Evolutionary conservation across 495 filamentous ascomycete species (phyloP).

Genomic region (Talaromyces adpressus): DNA sequence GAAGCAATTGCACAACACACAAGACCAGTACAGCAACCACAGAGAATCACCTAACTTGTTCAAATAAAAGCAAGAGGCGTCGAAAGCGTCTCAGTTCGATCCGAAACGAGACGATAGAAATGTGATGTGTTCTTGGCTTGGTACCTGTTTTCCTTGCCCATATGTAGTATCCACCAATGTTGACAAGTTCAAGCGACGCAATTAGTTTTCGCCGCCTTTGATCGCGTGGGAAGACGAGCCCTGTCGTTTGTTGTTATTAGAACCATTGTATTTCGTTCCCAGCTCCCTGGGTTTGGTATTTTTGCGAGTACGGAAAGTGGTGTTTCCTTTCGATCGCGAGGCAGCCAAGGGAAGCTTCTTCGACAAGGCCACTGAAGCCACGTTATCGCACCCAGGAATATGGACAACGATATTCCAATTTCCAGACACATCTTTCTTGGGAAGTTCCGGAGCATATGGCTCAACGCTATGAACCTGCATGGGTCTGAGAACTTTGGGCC

Average conservation of each 20-base stretch:
- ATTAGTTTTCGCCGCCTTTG: not conserved
- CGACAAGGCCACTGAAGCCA: conserved; percentile 23
- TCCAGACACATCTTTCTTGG: conserved; percentile 31
- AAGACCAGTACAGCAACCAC: not conserved
- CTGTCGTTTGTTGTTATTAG: conserved; percentile 4
- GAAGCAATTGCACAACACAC: not conserved
- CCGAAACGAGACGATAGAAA: not conserved
- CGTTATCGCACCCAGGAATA: conserved; percentile 27
- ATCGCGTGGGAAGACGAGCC: not conserved
- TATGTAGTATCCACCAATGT: not conserved
- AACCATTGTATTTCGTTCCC: conserved; percentile 11
- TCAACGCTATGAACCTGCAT: conserved; percentile 36
- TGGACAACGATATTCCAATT: conserved; percentile 25
- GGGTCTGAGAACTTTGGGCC: conserved; percentile 27
- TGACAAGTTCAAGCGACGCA: not conserved
- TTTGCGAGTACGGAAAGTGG: conserved; percentile 29
- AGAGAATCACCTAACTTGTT: not conserved
- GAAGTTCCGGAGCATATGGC: conserved; percentile 22
- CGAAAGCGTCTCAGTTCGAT: not conserved
- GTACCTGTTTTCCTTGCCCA: not conserved
- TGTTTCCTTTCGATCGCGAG: conserved; percentile 21
- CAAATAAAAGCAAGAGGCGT: not conserved
- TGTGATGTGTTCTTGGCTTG: not conserved
- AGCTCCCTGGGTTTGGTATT: conserved; percentile 27
- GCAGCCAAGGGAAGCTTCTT: conserved; percentile 21